Percentiles rank a stretch among this genome's conserved stretches.
Conservation (phyloP, 2,329 filamentous ascomycete species). For the Hymenoscyphus repandus region DNA sequence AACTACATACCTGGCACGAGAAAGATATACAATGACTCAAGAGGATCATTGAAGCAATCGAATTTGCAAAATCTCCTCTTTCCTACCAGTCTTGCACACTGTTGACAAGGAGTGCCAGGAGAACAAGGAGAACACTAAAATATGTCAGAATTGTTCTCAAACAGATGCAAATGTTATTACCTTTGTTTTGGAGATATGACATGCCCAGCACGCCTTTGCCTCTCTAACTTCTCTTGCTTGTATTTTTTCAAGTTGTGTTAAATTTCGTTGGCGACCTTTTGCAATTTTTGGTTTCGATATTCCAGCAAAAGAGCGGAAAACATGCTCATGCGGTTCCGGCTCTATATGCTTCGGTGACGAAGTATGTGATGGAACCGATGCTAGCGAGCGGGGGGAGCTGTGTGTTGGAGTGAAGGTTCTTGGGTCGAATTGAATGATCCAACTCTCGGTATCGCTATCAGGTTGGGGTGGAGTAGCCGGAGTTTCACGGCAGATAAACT, state of each 20-base stretch:
- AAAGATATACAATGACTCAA: constrained; percentile 26
- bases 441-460: constrained; percentile 20
- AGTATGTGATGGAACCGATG: constrained; percentile 7
- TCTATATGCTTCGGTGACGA: constrained; percentile 17
- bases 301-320: constrained; percentile 22
- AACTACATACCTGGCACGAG: constrained; percentile 25
- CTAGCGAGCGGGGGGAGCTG: constrained; percentile 17
- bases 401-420: constrained; percentile 13
- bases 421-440: constrained; percentile 17
- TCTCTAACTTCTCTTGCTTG: constrained; percentile 29
- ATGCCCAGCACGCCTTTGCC: constrained; percentile 31
- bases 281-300: constrained; percentile 20
- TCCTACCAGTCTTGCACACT: constrained; percentile 26
- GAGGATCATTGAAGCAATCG: constrained; percentile 30
- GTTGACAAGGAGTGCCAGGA: constrained; percentile 27
- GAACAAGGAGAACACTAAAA: constrained; percentile 29
- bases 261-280: constrained; percentile 23
- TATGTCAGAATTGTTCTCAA: neutral
- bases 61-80: constrained; percentile 30
- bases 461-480: constrained; percentile 12
- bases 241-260: constrained; percentile 28
- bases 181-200: constrained; percentile 32
- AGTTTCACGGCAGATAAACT: constrained; percentile 25
- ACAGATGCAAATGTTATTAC: constrained; percentile 4
- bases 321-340: constrained; percentile 20